Percentiles rank a stretch among this genome's conserved stretches.
These are phyloP conservation scores for Rubia peregrina DNA, from an alignment of 305 asterid genomes.

Conservation along the genomic window DNA sequence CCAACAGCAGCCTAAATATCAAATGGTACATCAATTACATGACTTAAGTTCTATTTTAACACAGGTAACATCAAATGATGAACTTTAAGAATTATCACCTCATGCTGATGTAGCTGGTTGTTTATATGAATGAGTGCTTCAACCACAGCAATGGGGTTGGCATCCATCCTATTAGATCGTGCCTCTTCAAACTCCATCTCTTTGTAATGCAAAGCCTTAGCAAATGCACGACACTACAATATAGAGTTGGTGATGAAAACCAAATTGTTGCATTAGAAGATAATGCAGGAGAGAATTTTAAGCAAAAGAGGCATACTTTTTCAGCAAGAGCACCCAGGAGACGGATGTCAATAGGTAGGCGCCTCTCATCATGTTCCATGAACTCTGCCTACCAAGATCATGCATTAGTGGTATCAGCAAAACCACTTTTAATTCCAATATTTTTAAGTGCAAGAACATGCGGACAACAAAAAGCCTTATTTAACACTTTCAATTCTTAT, in stretches of 20 bases:
- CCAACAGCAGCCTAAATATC: constrained; percentile 90
- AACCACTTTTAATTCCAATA: constrained; percentile 6
- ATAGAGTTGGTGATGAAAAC: constrained; percentile 21
- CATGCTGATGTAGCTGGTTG: constrained; percentile 95
- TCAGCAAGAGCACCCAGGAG: constrained; percentile 98
- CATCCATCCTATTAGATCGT: constrained; percentile 77
- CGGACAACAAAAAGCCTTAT: background rate
- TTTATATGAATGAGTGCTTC: constrained; percentile 98
- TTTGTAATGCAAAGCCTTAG: constrained; percentile 96
- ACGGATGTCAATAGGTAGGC: constrained; percentile 96
- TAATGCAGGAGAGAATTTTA: constrained; percentile 15
- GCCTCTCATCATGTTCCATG: constrained; percentile 98
- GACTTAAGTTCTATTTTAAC: constrained; percentile 14
- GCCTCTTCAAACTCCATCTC: constrained; percentile 99
- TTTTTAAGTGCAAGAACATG: constrained; percentile 6
- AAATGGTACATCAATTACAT: constrained; percentile 18
- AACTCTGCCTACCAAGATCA: constrained; percentile 80
- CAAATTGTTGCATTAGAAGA: constrained; percentile 3
- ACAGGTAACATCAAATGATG: constrained; percentile 14
- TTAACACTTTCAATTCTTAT: too few relatives aligned
- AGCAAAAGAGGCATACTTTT: constrained; percentile 40
- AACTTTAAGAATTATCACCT: constrained; percentile 44
- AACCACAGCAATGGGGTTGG: constrained; percentile 90
- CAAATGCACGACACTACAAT: constrained; percentile 95
- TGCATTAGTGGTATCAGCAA: constrained; percentile 19